Evolutionary conservation across 176 grass and related monocot species (phyloP).

Genomic region (Olyra latifolia): DNA sequence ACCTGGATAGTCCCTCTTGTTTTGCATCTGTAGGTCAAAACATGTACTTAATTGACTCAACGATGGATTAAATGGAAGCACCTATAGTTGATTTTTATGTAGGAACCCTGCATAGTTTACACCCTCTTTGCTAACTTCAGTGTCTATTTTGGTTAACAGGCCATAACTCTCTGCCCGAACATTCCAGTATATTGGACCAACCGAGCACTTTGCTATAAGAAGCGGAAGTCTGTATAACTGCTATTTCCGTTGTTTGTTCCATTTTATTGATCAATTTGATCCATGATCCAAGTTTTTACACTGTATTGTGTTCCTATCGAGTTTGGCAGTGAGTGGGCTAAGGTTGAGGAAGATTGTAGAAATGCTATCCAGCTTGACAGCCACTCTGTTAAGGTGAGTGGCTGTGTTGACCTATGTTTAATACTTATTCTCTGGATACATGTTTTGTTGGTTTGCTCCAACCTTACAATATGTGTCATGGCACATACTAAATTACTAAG

Average conservation of each 20-base stretch:
- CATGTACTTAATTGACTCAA: neutral
- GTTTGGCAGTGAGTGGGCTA: conserved; percentile 68
- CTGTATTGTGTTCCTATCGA: conserved; percentile 18
- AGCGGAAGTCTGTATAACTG: conserved; percentile 57
- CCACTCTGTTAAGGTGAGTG: conserved; percentile 74
- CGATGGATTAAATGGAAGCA: neutral
- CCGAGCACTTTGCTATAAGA: conserved; percentile 84
- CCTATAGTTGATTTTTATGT: neutral
- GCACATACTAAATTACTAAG: neutral
- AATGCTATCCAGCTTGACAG: conserved; percentile 69
- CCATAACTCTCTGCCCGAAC: conserved; percentile 71
- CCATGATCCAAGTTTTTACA: conserved; percentile 15
- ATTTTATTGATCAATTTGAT: conserved; percentile 23
- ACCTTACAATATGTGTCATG: neutral
- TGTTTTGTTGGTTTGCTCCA: neutral
- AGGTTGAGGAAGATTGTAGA: conserved; percentile 80
- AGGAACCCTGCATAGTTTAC: neutral
- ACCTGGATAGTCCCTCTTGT: neutral
- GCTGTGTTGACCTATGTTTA: neutral
- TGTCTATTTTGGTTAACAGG: conserved; percentile 62
- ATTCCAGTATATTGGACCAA: conserved; percentile 80
- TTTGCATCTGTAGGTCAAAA: conserved; percentile 3
- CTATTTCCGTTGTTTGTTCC: conserved; percentile 28
- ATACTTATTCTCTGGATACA: neutral
- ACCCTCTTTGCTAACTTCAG: conserved; percentile 20